These are phyloP conservation scores for Ceratobasidium sp. DNA, from an alignment of 1,284 basidiomycete genomes.

Conservation along the genomic window DNA sequence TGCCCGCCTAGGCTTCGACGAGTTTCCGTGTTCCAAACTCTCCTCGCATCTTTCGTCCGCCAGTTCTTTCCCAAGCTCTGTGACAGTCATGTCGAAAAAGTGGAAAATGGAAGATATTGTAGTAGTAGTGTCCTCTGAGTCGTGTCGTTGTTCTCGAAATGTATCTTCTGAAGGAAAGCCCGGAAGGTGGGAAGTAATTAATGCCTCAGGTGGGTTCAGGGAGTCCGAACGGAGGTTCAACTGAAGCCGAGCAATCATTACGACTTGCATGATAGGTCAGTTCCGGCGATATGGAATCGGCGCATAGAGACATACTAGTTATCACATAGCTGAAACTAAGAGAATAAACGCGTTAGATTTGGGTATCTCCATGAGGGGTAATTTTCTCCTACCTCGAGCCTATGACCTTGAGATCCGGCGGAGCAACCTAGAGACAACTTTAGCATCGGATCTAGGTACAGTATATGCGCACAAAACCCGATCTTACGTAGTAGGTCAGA, in stretches of 20 bases:
- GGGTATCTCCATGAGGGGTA: too few relatives aligned
- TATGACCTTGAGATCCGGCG: slow-evolving; percentile 24
- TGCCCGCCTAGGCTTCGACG: too few relatives aligned
- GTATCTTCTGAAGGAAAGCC: not conserved
- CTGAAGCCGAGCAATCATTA: slow-evolving; percentile 40
- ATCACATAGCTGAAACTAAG: slow-evolving; percentile 37
- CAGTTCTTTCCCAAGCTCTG: slow-evolving; percentile 32
- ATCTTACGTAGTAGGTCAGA: slow-evolving; percentile 26
- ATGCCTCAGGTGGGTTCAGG: not conserved
- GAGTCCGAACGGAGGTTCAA: slow-evolving; percentile 41
- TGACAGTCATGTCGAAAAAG: slow-evolving; percentile 24
- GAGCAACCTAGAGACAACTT: slow-evolving; percentile 17
- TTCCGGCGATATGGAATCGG: too few relatives aligned
- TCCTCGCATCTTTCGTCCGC: not conserved
- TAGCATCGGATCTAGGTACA: not conserved
- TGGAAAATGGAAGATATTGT: slow-evolving; percentile 21
- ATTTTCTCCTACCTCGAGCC: slow-evolving; percentile 43
- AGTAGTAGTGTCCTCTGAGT: slow-evolving; percentile 2
- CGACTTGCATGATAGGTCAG: slow-evolving; percentile 9
- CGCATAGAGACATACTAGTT: too few relatives aligned
- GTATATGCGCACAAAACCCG: not conserved
- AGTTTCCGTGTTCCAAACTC: too few relatives aligned
- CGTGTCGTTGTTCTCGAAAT: not conserved
- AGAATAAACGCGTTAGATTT: not conserved
- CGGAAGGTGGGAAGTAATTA: not conserved